phyloP scores from a whole-genome alignment of 2,329 filamentous ascomycete genomes.

The Phyllosticta citribraziliensis region DNA sequence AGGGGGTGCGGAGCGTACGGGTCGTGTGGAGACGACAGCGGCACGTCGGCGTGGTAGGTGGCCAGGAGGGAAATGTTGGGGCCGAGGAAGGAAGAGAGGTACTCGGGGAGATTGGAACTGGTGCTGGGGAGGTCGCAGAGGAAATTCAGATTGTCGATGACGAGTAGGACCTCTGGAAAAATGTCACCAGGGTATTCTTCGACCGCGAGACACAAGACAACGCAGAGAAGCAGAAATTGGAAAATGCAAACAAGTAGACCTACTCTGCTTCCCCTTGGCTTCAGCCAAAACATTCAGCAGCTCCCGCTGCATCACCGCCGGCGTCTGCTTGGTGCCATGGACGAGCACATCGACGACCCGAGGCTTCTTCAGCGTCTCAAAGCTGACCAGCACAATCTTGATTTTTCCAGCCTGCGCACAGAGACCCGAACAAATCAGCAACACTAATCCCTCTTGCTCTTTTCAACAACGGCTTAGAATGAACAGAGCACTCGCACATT shows the following conservation, averaged over 20 bases:
- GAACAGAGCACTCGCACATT: constrained; percentile 42
- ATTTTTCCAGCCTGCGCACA: constrained; percentile 35
- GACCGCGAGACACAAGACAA: neutral
- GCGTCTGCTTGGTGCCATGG: constrained; percentile 49
- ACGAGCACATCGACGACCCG: constrained; percentile 59
- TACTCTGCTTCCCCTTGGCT: neutral
- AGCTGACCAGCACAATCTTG: constrained; percentile 67
- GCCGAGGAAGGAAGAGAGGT: constrained; percentile 59
- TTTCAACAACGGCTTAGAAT: neutral
- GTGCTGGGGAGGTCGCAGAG: constrained; percentile 47
- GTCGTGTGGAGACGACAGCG: constrained; percentile 33
- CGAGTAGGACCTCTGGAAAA: constrained; percentile 56
- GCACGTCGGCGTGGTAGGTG: constrained; percentile 75
- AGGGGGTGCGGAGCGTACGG: constrained; percentile 43
- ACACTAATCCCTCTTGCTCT: neutral
- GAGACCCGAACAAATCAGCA: neutral
- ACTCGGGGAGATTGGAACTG: constrained; percentile 46
- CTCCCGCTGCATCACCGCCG: constrained; percentile 49
- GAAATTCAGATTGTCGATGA: constrained; percentile 71
- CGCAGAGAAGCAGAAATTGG: neutral
- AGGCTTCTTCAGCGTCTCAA: constrained; percentile 60
- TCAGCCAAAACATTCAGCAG: constrained; percentile 34
- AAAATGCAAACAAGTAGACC: neutral
- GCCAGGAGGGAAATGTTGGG: constrained; percentile 64
- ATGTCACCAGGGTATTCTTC: neutral